phyloP scores from a whole-genome alignment of 179 eudicot genomes.

The Kewa caespitosa region DNA sequence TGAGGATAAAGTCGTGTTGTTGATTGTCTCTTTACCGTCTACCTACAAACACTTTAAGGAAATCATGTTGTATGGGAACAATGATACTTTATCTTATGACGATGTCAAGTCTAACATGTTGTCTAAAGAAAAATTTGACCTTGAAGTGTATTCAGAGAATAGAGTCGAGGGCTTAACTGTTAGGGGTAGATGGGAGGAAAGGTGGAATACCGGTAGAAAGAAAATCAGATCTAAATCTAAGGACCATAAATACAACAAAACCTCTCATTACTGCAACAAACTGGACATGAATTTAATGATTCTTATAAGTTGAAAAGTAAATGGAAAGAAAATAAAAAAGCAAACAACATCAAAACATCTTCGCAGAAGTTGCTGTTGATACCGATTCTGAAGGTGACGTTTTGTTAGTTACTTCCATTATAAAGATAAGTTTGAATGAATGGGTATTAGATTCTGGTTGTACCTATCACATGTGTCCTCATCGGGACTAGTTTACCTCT shows the following conservation, averaged over 20 bases:
- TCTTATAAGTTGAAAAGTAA: neutral
- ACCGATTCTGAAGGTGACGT: neutral
- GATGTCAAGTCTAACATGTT: neutral
- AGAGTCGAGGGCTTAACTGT: neutral
- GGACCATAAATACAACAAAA: neutral
- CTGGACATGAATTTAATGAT: neutral
- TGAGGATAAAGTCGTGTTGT: neutral
- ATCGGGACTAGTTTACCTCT: conserved; percentile 1
- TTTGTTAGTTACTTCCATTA: neutral
- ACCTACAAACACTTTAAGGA: conserved; percentile 7
- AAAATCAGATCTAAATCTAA: neutral
- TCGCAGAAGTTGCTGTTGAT: neutral
- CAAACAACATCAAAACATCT: neutral
- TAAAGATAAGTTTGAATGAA: neutral
- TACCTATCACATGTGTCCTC: conserved; percentile 2
- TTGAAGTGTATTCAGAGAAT: neutral
- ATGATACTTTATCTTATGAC: neutral
- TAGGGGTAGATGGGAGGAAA: neutral
- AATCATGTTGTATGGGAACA: neutral
- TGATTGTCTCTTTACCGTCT: neutral
- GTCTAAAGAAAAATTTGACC: neutral
- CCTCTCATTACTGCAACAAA: neutral
- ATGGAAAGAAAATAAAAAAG: neutral
- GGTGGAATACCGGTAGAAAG: neutral
- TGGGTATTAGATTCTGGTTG: conserved; percentile 5